These are phyloP conservation scores for Kwoniella pini DNA, from an alignment of 768 basidiomycete genomes.

Conservation along the genomic window DNA sequence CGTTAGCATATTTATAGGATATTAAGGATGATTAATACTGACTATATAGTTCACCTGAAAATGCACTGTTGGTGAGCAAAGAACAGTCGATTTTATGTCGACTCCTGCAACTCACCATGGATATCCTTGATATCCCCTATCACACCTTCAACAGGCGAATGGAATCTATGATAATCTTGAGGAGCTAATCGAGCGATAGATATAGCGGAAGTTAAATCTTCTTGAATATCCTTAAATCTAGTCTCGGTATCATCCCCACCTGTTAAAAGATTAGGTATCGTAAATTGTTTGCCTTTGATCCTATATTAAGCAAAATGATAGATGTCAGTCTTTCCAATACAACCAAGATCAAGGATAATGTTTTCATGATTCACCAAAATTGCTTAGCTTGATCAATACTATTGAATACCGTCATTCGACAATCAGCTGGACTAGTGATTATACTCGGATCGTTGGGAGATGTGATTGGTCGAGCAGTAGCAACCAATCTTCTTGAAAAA, in stretches of 20 bases:
- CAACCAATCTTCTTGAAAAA: constrained; percentile 67
- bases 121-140: constrained; percentile 55
- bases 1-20: constrained; percentile 2
- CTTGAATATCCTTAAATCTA: constrained; percentile 56
- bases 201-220: constrained; percentile 53
- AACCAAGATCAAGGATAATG: neutral
- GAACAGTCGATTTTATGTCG: neutral
- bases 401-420: constrained; percentile 69
- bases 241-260: constrained; percentile 50
- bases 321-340: neutral
- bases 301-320: constrained; percentile 24
- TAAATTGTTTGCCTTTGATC: constrained; percentile 73
- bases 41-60: constrained; percentile 49
- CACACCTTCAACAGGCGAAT: constrained; percentile 66
- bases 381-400: constrained; percentile 63
- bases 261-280: constrained; percentile 65
- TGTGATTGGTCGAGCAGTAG: constrained; percentile 65
- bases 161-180: constrained; percentile 79
- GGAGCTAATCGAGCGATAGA: constrained; percentile 77
- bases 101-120: constrained; percentile 28
- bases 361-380: constrained; percentile 62
- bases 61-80: neutral
- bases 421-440: constrained; percentile 71
- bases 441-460: constrained; percentile 60
- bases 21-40: constrained; percentile 36